Conservation (phyloP, 2,329 filamentous ascomycete species). For the Aspergillus brasiliensis region DNA sequence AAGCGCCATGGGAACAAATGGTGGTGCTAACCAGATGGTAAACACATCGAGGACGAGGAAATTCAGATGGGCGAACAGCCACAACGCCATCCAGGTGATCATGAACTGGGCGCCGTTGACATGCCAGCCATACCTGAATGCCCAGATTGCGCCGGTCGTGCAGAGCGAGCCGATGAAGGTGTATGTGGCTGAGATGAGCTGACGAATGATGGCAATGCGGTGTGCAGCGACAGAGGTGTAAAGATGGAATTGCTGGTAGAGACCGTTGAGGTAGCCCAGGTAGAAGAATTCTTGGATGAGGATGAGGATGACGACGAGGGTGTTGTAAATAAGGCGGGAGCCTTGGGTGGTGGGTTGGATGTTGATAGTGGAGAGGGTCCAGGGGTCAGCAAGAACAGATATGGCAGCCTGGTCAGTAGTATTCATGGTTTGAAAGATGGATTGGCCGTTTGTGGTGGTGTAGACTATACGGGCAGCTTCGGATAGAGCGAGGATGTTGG, state of each 20-base stretch:
- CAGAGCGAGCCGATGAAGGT: conserved; percentile 46
- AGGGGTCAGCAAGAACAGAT: conserved; percentile 43
- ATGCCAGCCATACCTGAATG: conserved; percentile 45
- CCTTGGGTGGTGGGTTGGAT: conserved; percentile 47
- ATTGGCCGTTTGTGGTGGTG: conserved; percentile 35
- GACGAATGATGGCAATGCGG: conserved; percentile 38
- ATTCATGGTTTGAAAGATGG: conserved; percentile 24
- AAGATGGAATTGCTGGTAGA: conserved; percentile 42
- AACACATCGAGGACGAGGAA: conserved; percentile 50
- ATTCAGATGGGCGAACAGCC: conserved; percentile 50
- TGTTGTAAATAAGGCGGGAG: conserved; percentile 49
- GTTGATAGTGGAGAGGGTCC: conserved; percentile 38
- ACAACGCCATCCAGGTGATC: conserved; percentile 48
- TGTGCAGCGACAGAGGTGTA: conserved; percentile 34
- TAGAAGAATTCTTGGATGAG: conserved; percentile 54
- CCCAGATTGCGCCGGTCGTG: conserved; percentile 47
- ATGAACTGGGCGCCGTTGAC: conserved; percentile 46
- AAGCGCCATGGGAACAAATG: conserved; percentile 49
- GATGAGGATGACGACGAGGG: conserved; percentile 48
- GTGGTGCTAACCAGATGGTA: conserved; percentile 43
- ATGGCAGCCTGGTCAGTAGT: conserved; percentile 34
- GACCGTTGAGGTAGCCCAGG: conserved; percentile 48
- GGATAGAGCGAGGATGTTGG: conserved; percentile 37
- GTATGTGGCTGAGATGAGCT: conserved; percentile 39
- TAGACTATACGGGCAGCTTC: conserved; percentile 38